These are phyloP conservation scores for Tuber calosporum DNA, from an alignment of 495 filamentous ascomycete genomes.

Conservation along the genomic window DNA sequence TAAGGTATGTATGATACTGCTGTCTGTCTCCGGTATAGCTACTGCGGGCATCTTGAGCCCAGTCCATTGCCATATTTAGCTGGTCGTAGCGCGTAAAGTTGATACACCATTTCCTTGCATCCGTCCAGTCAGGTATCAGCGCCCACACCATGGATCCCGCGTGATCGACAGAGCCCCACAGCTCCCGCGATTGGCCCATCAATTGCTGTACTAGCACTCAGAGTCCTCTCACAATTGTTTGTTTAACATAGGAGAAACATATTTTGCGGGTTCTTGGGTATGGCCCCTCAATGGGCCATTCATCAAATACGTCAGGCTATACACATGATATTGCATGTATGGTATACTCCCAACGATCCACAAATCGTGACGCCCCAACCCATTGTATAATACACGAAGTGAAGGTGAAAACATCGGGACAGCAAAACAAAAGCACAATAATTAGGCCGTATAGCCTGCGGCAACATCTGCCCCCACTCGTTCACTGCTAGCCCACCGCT, in stretches of 20 bases:
- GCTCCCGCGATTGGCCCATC: not conserved
- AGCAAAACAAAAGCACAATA: not conserved
- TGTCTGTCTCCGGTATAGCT: not conserved
- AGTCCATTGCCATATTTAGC: not conserved
- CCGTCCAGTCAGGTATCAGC: not conserved
- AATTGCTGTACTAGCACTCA: not conserved
- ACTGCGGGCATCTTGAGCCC: too few relatives aligned
- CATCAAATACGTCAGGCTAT: not conserved
- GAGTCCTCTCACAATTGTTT: not conserved
- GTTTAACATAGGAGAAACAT: not conserved
- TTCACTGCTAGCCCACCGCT: conserved; percentile 9
- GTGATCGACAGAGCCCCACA: not conserved
- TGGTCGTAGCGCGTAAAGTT: not conserved
- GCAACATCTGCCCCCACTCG: not conserved
- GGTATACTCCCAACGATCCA: not conserved
- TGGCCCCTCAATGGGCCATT: not conserved
- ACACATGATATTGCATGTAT: not conserved
- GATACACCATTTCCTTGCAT: not conserved
- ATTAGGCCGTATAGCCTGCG: not conserved
- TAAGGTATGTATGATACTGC: too few relatives aligned
- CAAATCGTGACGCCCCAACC: not conserved
- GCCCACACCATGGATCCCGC: not conserved
- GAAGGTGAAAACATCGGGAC: not conserved
- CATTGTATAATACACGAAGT: not conserved
- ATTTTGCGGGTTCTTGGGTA: not conserved